Evolutionary conservation across 2,329 filamentous ascomycete genomes (phyloP).

Genomic region (Aspergillus pseudoglaucus): DNA sequence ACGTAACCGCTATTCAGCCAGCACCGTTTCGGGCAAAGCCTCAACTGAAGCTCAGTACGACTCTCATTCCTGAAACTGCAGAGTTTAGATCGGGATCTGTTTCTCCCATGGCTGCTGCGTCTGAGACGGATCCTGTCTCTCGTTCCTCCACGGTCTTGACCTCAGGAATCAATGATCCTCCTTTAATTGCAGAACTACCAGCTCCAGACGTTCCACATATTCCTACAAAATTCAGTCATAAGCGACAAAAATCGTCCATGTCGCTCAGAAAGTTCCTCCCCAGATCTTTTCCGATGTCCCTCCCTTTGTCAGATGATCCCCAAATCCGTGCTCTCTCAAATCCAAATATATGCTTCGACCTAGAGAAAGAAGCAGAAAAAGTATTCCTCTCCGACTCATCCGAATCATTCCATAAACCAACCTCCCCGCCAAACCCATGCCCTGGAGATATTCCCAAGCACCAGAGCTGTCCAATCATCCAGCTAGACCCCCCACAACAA

Average conservation of each 20-base stretch:
- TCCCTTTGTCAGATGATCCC: constrained; percentile 30
- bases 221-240: constrained; percentile 16
- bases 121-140: constrained; percentile 14
- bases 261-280: constrained; percentile 29
- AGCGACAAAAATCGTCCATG: constrained; percentile 27
- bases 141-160: constrained; percentile 25
- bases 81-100: constrained; percentile 24
- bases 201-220: constrained; percentile 16
- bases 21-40: constrained; percentile 22
- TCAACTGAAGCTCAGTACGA: constrained; percentile 24
- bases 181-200: constrained; percentile 17
- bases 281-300: constrained; percentile 21
- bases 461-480: neutral
- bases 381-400: neutral
- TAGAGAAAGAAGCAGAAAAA: constrained; percentile 22
- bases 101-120: constrained; percentile 16
- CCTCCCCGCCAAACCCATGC: neutral
- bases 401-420: neutral
- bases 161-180: constrained; percentile 14
- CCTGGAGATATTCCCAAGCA: neutral
- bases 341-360: constrained; percentile 17
- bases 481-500: neutral
- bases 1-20: constrained; percentile 26
- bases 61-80: constrained; percentile 19
- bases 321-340: constrained; percentile 31